Percentiles rank a stretch among this genome's conserved stretches.
Evolutionary conservation across 2,329 filamentous ascomycete species (phyloP).

Genomic region (Xylaria sp.): DNA sequence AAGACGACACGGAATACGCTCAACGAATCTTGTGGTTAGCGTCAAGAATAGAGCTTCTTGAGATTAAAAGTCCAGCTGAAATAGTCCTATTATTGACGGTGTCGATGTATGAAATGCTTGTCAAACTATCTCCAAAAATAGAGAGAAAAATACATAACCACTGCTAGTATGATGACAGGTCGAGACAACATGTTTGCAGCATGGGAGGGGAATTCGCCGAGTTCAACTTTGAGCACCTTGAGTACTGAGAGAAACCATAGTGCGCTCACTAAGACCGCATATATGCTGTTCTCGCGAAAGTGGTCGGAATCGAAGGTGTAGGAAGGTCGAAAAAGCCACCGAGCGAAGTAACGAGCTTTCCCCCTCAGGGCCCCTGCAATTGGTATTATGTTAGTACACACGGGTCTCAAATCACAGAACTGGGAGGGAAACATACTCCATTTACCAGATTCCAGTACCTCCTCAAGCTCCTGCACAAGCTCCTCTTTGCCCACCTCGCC

Average conservation of each 20-base stretch:
- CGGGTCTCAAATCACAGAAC: background rate
- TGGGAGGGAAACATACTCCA: background rate
- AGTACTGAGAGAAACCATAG: slow-evolving; percentile 10
- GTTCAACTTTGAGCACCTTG: slow-evolving; percentile 9
- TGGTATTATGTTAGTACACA: background rate
- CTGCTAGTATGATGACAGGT: slow-evolving; percentile 3
- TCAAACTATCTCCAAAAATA: no score
- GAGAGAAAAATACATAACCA: background rate
- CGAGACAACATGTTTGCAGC: slow-evolving; percentile 7
- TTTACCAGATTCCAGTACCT: background rate
- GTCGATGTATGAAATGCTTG: no score
- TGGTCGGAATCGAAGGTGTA: slow-evolving; percentile 6
- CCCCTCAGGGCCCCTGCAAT: background rate
- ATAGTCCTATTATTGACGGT: no score
- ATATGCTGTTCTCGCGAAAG: slow-evolving; percentile 15
- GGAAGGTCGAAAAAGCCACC: slow-evolving; percentile 14
- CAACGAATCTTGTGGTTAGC: no score
- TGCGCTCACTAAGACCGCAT: slow-evolving; percentile 7
- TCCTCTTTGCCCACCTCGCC: background rate
- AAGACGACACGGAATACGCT: no score
- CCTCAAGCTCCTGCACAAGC: background rate
- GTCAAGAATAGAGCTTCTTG: no score
- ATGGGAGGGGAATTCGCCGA: background rate
- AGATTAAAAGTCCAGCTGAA: no score
- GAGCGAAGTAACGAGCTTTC: background rate